Evolutionary conservation across 768 basidiomycete species (phyloP), one percentile per base, ranked within the genome.

Genomic region (Collybia nuda): DNA sequence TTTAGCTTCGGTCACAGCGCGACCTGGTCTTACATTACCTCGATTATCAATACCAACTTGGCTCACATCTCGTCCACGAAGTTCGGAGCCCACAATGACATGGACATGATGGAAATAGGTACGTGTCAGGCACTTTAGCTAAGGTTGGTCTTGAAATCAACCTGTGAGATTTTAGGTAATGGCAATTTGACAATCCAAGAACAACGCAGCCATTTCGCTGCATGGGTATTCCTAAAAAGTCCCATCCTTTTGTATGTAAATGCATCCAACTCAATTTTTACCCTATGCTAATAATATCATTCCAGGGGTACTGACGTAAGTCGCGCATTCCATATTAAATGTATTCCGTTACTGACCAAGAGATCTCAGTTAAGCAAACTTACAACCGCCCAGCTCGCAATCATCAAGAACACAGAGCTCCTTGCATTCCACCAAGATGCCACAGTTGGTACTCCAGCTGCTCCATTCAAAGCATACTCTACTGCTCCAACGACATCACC

Each of bases 51-150:
- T 3, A 72, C 61, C 17, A 80, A 80, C 51, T 74, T 72, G 7
- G 59, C 64, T 15, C 65, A 77, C 54, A 54, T 78, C n/a, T 64
- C 69, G 11, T 64, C 68, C 18, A 65, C 76, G 52, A 66, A 74
- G 44, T 82, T 81, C 56, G 72, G 62, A 36, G 67, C 72, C 0
- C 80, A 81, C 55, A 80, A 80, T 50, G 80, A 82, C 51, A 81
- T 81, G 79, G 80, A 81, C 57, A 81, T 81, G 79, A 76, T 76
- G 73, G 72, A 77, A 53, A 75, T 77, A 29, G 74, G 68, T 64
- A 38, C 18, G 50, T 50, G 18, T 14, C 36, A 19, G 21, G n/a
- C 18, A 3, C 3, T n/a, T 15, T 19, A 15, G 19, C 18, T 1
- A 21, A 19, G 5, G 22, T 28, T 5, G 24, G n/a, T 17, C 17